Evolutionary conservation across 208 protist species (phyloP), one percentile per base, ranked within the genome.

Genomic region (Trypanosoma platydactyli): DNA sequence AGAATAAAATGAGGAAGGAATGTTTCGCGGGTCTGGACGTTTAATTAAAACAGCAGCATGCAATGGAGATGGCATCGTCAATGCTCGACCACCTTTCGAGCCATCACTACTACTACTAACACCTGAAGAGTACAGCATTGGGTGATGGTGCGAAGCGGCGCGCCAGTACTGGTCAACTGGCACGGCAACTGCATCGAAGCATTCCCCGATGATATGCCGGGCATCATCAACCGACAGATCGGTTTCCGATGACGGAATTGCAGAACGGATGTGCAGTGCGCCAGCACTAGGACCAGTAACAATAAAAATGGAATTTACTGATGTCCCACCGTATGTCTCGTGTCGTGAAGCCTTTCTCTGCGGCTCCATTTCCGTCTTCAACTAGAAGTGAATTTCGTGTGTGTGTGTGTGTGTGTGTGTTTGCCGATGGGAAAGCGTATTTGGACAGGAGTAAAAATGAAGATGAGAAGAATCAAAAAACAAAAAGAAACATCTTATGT

Each of bases 111-210:
- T 20, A 55, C 45, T 41, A 48, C n/a, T 24, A 20, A 35, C 53
- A 1, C 24, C 15, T 40, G 41, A 18, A 24, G 59, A 38, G 42
- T 55, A 35, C 25, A 50, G 52, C 24, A 54, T 20, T 7, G 49
- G 53, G 65, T 33, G 40, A 51, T 62, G 62, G 27, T 40, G 74
- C 59, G 58, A 69, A 35, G 70, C 84, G 15, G 73, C 66, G 24
- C 66, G 46, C 88, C 88, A 94, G 59, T 94, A 94, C 59, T 63
- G 72, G 50, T 81, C 81, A 1, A 79, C 71, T 0, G 88, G 88
- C 11, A 94, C 85, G 2, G 53, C 73, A 20, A 94, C 76, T 1
- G 11, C 46, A 7, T 53, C 60, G 75, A 80, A 89, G 25, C 81
- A 84, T 5, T 80, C 55, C 30, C 29, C 24, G 18, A 94, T 25